These are phyloP conservation scores for Lolium perenne DNA, from an alignment of 176 grass and related monocot genomes.

Conservation along the genomic window DNA sequence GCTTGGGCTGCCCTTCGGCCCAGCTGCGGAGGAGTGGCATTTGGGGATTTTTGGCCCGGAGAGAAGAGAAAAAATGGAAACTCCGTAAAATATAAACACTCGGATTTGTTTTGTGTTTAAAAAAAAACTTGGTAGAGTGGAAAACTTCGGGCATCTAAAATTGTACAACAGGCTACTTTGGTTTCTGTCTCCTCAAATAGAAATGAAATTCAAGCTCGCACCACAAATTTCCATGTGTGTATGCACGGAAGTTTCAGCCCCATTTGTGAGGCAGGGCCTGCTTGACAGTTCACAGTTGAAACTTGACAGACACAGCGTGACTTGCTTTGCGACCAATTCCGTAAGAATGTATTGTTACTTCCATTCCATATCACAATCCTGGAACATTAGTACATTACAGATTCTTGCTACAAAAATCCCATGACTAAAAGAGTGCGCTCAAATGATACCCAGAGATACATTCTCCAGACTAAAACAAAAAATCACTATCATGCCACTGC, in stretches of 20 bases:
- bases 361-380: neutral
- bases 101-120: no score
- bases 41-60: neutral
- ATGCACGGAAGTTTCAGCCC: neutral
- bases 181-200: no score
- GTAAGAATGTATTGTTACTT: neutral
- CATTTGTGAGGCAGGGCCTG: neutral
- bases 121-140: no score
- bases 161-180: no score
- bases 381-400: neutral
- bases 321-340: neutral
- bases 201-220: no score
- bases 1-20: neutral
- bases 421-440: neutral
- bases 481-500: neutral
- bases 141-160: no score
- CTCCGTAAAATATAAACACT: no score
- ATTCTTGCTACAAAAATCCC: neutral
- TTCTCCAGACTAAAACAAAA: conserved; percentile 26
- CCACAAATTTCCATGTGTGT: no score
- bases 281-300: neutral
- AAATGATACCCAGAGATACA: conserved; percentile 1
- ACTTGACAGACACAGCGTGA: neutral
- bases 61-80: no score
- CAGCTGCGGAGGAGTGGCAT: no score